Conservation (phyloP, 176 grass and related monocot genomes). For the Hyparrhenia diplandra region DNA sequence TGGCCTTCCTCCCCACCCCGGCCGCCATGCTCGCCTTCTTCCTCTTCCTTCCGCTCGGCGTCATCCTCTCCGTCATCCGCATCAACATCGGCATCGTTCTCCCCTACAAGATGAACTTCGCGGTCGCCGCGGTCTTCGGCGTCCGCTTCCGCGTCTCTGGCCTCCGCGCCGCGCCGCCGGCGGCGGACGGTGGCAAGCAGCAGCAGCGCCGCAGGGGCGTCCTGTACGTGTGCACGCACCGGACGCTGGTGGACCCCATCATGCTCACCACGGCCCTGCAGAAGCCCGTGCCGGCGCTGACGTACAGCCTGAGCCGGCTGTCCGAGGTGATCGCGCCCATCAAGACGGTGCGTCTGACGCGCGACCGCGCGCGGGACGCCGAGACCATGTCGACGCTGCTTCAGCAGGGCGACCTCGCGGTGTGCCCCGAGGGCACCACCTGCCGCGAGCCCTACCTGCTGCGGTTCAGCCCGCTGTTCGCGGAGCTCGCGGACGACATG, state of each 20-base stretch:
- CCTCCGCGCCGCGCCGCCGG: background rate
- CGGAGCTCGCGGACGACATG: constrained; percentile 82
- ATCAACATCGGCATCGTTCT: constrained; percentile 52
- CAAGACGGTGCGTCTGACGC: constrained; percentile 69
- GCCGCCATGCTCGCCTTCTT: constrained; percentile 54
- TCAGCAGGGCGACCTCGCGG: constrained; percentile 47
- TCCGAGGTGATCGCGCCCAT: constrained; percentile 68
- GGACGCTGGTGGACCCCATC: constrained; percentile 81
- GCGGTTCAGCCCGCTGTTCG: constrained; percentile 85
- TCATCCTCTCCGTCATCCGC: constrained; percentile 53
- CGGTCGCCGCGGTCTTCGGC: constrained; percentile 29
- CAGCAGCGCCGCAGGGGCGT: constrained; percentile 31
- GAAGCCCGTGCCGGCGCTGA: constrained; percentile 61
- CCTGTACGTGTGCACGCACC: constrained; percentile 81
- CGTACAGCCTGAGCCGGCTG: constrained; percentile 79
- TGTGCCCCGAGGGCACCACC: constrained; percentile 92
- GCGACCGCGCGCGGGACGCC: constrained; percentile 60
- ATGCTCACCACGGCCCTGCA: constrained; percentile 56
- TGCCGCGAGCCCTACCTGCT: constrained; percentile 91
- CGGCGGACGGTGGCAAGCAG: background rate
- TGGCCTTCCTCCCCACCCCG: constrained; percentile 69
- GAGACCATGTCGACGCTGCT: constrained; percentile 63
- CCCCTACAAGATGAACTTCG: constrained; percentile 45
- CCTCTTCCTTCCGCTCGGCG: constrained; percentile 64
- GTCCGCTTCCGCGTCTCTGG: constrained; percentile 44